Percentiles rank a stretch among this genome's conserved stretches.
phyloP scores from a whole-genome alignment of 192 early-diverging fungal species.

The Geosiphon pyriformis region DNA sequence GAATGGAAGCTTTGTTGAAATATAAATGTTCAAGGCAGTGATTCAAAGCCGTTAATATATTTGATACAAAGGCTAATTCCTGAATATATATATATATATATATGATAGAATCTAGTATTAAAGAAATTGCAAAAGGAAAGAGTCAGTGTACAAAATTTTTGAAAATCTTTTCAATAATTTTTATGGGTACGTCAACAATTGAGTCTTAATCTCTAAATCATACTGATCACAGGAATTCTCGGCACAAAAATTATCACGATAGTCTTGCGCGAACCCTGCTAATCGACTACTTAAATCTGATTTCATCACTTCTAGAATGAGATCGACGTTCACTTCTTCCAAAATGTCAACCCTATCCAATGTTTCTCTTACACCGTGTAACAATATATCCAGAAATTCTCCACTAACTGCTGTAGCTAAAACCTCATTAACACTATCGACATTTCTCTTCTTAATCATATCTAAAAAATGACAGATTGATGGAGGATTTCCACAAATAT shows the following conservation, averaged over 20 bases:
- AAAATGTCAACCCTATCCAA: neutral
- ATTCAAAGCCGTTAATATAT: too few relatives aligned
- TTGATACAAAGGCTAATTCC: too few relatives aligned
- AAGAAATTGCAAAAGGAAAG: too few relatives aligned
- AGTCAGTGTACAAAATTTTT: too few relatives aligned
- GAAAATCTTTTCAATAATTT: too few relatives aligned
- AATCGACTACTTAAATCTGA: neutral
- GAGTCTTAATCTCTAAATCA: neutral
- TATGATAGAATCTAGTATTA: too few relatives aligned
- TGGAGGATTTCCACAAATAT: constrained; percentile 61
- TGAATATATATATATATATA: too few relatives aligned
- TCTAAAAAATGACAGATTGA: constrained; percentile 52
- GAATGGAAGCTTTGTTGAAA: too few relatives aligned
- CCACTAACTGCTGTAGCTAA: neutral
- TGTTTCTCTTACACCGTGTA: neutral
- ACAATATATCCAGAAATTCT: neutral
- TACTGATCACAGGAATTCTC: neutral
- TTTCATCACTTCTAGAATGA: neutral
- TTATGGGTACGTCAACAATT: neutral
- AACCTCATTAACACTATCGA: neutral
- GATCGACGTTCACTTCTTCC: neutral
- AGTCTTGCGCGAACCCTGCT: neutral
- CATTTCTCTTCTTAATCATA: neutral
- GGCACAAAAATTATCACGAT: neutral
- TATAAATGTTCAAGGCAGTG: too few relatives aligned